A percentile compares a stretch with the other conserved stretches of the same genome.
These are phyloP conservation scores for Suillus placidus DNA, from an alignment of 768 basidiomycete species.

Conservation along the genomic window DNA sequence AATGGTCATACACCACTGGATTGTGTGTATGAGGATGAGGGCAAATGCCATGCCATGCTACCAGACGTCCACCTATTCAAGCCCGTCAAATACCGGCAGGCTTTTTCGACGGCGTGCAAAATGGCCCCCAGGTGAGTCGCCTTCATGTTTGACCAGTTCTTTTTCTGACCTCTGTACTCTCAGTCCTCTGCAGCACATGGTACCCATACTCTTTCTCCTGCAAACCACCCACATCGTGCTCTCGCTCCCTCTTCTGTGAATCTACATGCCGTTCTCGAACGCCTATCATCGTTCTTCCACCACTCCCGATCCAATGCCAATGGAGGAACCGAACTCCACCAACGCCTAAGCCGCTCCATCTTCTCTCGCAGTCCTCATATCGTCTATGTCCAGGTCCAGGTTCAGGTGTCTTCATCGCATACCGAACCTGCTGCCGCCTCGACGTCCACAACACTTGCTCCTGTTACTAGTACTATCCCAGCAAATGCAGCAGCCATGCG, in stretches of 20 bases:
- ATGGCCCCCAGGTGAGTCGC: not conserved
- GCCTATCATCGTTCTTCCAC: not conserved
- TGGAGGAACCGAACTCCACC: not conserved
- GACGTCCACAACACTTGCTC: not conserved
- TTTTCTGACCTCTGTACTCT: not conserved
- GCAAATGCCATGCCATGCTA: not conserved
- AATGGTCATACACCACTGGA: conserved; percentile 98
- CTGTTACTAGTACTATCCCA: not conserved
- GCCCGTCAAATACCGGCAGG: not conserved
- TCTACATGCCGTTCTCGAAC: not conserved
- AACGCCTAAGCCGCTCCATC: not conserved
- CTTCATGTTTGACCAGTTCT: not conserved
- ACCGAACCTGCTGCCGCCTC: not conserved
- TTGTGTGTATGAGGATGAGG: conserved; percentile 37
- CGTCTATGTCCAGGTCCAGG: not conserved
- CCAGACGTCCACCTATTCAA: not conserved
- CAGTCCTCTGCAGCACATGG: not conserved
- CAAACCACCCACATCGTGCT: not conserved
- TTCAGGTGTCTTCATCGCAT: too few relatives aligned
- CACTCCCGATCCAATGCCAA: not conserved
- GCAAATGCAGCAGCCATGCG: not conserved
- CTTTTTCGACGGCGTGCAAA: too few relatives aligned
- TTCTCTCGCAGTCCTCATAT: not conserved
- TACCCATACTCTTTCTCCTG: not conserved
- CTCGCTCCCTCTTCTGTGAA: not conserved